Evolutionary conservation across 2,329 filamentous ascomycete genomes (phyloP), one percentile per base, ranked within the genome.

Genomic region (Fusarium sp.): DNA sequence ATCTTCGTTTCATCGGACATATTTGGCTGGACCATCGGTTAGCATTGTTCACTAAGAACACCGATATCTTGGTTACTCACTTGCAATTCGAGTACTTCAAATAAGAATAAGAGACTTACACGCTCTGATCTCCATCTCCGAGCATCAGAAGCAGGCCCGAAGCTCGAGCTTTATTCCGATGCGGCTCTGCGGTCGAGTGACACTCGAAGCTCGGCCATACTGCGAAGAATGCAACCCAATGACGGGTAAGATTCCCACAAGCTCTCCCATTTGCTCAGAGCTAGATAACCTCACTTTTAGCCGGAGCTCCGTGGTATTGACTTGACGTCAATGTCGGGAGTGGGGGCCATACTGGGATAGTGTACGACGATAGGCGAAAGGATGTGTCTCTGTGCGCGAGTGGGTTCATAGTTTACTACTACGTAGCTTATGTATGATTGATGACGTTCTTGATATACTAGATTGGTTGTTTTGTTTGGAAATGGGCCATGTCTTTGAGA

Each of bases 141-240:
- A 49, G 43, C 23, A 28, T 19, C 10, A 30, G 24, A 59, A 44
- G 19, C 6, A 39, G 45, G 21, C 12, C 30, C 19, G 30, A 36
- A 42, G 21, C 26, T 47, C 42, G 28, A 36, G 21, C 23, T 62
- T 60, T 62, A 60, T 62, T 36, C 55, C 42, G 40, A 54, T 48
- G 59, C 32, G 56, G 48, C 43, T 62, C 56, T 62, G 56, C 56
- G 24, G 23, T 28, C 24, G 17, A 38, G 19, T 26, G 21, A 44
- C 17, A 40, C 20, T 40, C 23, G 21, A 54, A 43, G 38, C 43
- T 48, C 43, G 49, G 43, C 9, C 20, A 44, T 40, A 30, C 38
- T 39, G 32, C 23, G 23, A 42, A 26, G 15, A 40, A 42, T 61
- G 56, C 43, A 38, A 53, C 55, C 23, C 38, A 40, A 30, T n/a